Conservation (phyloP, 1,284 basidiomycete genomes). For the Ustilago bromivora region DNA sequence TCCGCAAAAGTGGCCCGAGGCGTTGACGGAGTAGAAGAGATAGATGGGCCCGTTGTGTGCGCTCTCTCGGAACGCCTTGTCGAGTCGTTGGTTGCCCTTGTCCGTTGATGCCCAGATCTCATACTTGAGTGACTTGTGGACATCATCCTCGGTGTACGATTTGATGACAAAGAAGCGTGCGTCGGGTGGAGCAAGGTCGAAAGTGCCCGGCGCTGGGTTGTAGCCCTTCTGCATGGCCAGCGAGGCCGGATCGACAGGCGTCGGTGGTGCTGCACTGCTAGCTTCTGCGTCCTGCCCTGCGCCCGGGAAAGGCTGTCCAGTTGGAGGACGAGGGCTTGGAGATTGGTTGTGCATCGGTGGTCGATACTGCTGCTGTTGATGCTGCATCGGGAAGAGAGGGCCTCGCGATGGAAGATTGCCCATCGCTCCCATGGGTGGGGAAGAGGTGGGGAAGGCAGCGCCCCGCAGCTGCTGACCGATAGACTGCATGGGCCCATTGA, state of each 20-base stretch:
- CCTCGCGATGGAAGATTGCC: constrained; percentile 24
- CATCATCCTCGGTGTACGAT: constrained; percentile 68
- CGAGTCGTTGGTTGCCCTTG: constrained; percentile 67
- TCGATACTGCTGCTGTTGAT: constrained; percentile 20
- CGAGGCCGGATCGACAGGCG: constrained; percentile 24
- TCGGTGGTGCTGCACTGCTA: constrained; percentile 9
- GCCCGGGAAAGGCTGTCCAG: background rate
- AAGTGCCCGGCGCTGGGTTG: constrained; percentile 50
- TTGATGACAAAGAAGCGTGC: constrained; percentile 69
- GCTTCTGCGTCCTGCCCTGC: background rate
- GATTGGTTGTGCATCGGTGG: constrained; percentile 15
- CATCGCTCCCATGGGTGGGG: constrained; percentile 26
- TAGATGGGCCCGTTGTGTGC: constrained; percentile 58
- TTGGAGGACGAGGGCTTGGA: constrained; percentile 19
- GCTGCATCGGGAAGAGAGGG: constrained; percentile 25
- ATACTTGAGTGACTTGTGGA: constrained; percentile 65
- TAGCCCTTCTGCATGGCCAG: constrained; percentile 45
- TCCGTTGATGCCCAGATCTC: constrained; percentile 69
- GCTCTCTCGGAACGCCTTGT: constrained; percentile 57
- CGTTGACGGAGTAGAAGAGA: constrained; percentile 69
- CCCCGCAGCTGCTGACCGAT: constrained; percentile 47
- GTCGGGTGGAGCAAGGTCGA: constrained; percentile 44
- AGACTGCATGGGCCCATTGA: constrained; percentile 28
- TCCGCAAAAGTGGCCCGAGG: constrained; percentile 67
- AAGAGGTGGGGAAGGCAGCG: constrained; percentile 18